Conservation (phyloP, 495 filamentous ascomycete species). For the Xylaria flabelliformis region DNA sequence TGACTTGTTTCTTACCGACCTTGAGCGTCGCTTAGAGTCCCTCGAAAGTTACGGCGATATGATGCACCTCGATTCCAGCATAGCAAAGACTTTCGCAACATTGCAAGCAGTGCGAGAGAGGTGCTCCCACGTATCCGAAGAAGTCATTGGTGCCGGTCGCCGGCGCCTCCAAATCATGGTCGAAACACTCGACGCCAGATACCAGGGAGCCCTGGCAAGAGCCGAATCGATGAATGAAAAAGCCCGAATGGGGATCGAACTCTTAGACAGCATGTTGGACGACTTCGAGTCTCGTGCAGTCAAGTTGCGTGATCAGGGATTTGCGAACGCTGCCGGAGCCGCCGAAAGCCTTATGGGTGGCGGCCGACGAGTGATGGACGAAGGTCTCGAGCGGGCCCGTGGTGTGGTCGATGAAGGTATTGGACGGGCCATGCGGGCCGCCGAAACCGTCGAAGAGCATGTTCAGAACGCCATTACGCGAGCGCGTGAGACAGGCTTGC, state of each 20-base stretch:
- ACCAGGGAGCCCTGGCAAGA: slow-evolving; percentile 83
- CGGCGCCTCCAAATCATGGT: slow-evolving; percentile 86
- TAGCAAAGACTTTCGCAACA: slow-evolving; percentile 81
- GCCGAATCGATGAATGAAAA: slow-evolving; percentile 92
- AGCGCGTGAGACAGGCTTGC: slow-evolving; percentile 80
- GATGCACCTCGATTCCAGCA: slow-evolving; percentile 75
- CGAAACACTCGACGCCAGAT: slow-evolving; percentile 89
- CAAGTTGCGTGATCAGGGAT: slow-evolving; percentile 60
- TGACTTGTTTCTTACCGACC: slow-evolving; percentile 86
- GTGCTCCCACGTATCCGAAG: slow-evolving; percentile 90
- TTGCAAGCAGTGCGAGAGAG: slow-evolving; percentile 85
- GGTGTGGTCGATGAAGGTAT: slow-evolving; percentile 87
- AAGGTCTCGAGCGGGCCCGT: slow-evolving; percentile 72
- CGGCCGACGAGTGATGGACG: slow-evolving; percentile 74
- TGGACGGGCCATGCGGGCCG: slow-evolving; percentile 76
- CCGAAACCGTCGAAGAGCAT: slow-evolving; percentile 75
- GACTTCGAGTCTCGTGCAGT: slow-evolving; percentile 87
- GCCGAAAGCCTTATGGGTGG: slow-evolving; percentile 69
- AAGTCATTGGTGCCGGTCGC: slow-evolving; percentile 85
- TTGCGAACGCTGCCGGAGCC: slow-evolving; percentile 66
- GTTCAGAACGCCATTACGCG: slow-evolving; percentile 79
- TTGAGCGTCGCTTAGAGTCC: slow-evolving; percentile 85
- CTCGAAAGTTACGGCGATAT: slow-evolving; percentile 87
- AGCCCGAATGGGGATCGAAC: slow-evolving; percentile 80
- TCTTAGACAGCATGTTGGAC: slow-evolving; percentile 81